Conservation (phyloP, 2,329 filamentous ascomycete species). For the Myrmaecium sp. region DNA sequence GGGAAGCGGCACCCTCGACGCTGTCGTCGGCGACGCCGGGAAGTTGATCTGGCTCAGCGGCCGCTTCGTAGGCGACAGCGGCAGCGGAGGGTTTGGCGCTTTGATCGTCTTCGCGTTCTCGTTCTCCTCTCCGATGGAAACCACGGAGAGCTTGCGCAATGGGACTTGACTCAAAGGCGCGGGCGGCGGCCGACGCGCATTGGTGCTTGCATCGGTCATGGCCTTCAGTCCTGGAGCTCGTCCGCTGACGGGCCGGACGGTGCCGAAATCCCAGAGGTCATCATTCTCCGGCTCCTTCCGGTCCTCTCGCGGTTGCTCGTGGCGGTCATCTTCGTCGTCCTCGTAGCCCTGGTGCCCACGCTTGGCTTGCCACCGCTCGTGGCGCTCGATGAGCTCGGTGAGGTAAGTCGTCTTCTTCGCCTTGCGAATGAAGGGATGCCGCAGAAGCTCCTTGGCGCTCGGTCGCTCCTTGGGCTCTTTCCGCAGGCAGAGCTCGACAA, state of each 20-base stretch:
- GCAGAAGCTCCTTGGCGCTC: constrained; percentile 69
- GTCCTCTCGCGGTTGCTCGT: constrained; percentile 20
- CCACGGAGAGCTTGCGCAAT: constrained; percentile 15
- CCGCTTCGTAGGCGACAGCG: constrained; percentile 27
- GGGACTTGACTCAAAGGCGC: constrained; percentile 4
- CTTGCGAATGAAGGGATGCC: constrained; percentile 75
- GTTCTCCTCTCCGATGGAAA: constrained; percentile 18
- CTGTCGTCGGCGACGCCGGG: constrained; percentile 21
- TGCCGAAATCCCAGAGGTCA: constrained; percentile 98
- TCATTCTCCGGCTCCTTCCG: constrained; percentile 55
- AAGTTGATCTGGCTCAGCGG: constrained; percentile 11
- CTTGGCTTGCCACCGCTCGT: constrained; percentile 71
- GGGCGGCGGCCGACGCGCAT: constrained; percentile 39
- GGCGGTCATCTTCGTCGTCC: constrained; percentile 33
- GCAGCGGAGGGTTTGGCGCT: constrained; percentile 8
- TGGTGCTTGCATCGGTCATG: constrained; percentile 69
- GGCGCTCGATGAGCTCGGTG: constrained; percentile 84
- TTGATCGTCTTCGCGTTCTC: constrained; percentile 16
- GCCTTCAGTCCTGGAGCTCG: constrained; percentile 47
- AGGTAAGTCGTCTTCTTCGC: constrained; percentile 95
- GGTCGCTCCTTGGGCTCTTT: constrained; percentile 82
- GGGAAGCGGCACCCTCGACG: constrained; percentile 28
- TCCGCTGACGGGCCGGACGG: constrained; percentile 51
- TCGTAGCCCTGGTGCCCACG: constrained; percentile 53
- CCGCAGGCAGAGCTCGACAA: constrained; percentile 52